A percentile compares a stretch with the other conserved stretches of the same genome.
Evolutionary conservation across 2,329 filamentous ascomycete species (phyloP).

Genomic region (Ophiostoma tasmaniense): DNA sequence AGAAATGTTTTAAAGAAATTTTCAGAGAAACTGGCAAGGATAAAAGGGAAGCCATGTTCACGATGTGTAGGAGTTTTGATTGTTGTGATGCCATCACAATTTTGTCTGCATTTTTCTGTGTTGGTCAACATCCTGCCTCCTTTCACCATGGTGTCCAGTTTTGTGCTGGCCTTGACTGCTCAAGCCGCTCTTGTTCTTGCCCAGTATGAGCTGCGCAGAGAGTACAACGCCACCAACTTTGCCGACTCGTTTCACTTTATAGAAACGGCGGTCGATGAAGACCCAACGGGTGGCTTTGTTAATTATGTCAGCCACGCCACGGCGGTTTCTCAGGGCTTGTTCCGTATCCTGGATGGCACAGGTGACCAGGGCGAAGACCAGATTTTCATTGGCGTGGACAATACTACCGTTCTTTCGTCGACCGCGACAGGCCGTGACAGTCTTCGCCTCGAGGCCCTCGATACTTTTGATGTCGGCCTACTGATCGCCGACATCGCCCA

Average conservation of each 20-base stretch:
- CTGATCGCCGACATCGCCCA: constrained; percentile 41
- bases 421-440: constrained; percentile 23
- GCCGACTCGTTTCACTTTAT: constrained; percentile 6
- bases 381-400: neutral
- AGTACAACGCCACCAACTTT: constrained; percentile 15
- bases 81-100: neutral
- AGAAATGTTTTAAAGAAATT: neutral
- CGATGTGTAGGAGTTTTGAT: neutral
- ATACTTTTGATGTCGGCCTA: constrained; percentile 38
- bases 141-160: neutral
- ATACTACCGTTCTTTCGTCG: neutral
- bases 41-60: neutral
- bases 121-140: neutral
- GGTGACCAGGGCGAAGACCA: neutral
- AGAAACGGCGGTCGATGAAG: constrained; percentile 29
- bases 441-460: constrained; percentile 38
- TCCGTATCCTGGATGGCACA: neutral
- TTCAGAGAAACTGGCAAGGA: neutral
- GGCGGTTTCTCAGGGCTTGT: neutral
- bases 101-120: neutral
- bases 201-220: constrained; percentile 7
- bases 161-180: neutral
- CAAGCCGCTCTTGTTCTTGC: neutral
- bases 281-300: neutral
- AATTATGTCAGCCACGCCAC: neutral